phyloP scores from a whole-genome alignment of 495 filamentous ascomycete species.

The Platismatia glauca region DNA sequence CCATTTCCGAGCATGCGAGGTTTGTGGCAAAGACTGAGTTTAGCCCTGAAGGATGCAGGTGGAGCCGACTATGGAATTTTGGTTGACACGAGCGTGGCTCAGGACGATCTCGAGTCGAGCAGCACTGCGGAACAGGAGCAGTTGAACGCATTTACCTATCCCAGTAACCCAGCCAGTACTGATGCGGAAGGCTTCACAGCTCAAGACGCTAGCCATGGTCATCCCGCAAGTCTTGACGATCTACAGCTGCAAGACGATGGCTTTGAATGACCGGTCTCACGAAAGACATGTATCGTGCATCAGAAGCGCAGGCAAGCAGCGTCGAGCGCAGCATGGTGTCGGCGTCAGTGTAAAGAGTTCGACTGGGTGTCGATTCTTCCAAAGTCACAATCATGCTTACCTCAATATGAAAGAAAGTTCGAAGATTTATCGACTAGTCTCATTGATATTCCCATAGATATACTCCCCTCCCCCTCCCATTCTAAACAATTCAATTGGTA shows the following conservation, averaged over 20 bases:
- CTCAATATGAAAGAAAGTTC: not conserved
- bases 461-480: no score
- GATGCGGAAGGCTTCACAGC: conserved; percentile 13
- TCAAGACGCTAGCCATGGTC: conserved; percentile 6
- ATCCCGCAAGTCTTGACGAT: conserved; percentile 8
- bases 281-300: not conserved
- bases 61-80: not conserved
- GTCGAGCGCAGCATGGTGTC: not conserved
- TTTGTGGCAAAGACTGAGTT: conserved; percentile 13
- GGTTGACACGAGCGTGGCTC: not conserved
- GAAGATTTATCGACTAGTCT: not conserved
- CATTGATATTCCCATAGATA: no score
- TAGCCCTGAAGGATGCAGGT: not conserved
- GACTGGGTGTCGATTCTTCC: not conserved
- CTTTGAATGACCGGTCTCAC: not conserved
- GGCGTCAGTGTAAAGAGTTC: not conserved
- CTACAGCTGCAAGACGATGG: conserved; percentile 23
- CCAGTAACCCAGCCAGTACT: not conserved
- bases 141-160: conserved; percentile 1
- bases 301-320: not conserved
- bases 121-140: not conserved
- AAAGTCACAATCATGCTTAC: not conserved
- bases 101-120: not conserved
- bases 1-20: conserved; percentile 20
- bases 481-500: no score